A percentile compares a stretch with the other conserved stretches of the same genome.
Conservation (phyloP, 192 early-diverging fungal species). For the Kappamyces sp. region DNA sequence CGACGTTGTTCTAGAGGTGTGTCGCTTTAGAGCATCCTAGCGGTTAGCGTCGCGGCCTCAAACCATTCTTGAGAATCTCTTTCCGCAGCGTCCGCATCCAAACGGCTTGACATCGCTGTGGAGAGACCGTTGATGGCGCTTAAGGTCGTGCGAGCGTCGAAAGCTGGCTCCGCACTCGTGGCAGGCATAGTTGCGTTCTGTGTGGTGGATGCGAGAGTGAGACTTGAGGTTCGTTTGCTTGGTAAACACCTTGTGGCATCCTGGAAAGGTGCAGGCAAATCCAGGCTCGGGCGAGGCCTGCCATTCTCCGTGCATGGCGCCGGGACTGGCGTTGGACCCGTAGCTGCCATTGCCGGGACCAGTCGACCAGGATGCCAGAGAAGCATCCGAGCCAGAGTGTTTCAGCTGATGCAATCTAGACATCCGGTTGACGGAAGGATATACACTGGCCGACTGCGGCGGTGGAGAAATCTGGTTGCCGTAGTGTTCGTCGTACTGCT, state of each 20-base stretch:
- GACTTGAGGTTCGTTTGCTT: slow-evolving; percentile 38
- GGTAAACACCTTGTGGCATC: slow-evolving; percentile 35
- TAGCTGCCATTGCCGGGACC: slow-evolving; percentile 1
- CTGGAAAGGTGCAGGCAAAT: slow-evolving; percentile 22
- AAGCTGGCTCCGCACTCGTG: slow-evolving; percentile 39
- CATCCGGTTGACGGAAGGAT: no score
- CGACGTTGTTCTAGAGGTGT: slow-evolving; percentile 26
- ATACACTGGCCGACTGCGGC: no score
- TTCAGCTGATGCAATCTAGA: neutral
- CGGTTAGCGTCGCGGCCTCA: slow-evolving; percentile 8
- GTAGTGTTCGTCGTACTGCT: no score
- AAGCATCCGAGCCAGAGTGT: slow-evolving; percentile 15
- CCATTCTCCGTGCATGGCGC: neutral
- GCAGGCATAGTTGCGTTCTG: slow-evolving; percentile 39
- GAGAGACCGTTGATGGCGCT: slow-evolving; percentile 38
- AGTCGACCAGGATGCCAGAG: slow-evolving; percentile 4
- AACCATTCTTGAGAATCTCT: slow-evolving; percentile 44
- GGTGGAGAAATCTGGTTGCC: no score
- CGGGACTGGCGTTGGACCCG: neutral
- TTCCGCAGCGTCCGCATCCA: slow-evolving; percentile 40
- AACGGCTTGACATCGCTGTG: slow-evolving; percentile 48
- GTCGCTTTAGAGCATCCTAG: slow-evolving; percentile 38
- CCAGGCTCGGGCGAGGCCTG: neutral
- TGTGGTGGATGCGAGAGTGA: slow-evolving; percentile 40
- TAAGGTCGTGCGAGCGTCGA: slow-evolving; percentile 45